phyloP scores from a whole-genome alignment of 169 alveolate genomes.

The Cryptosporidium canis region DNA sequence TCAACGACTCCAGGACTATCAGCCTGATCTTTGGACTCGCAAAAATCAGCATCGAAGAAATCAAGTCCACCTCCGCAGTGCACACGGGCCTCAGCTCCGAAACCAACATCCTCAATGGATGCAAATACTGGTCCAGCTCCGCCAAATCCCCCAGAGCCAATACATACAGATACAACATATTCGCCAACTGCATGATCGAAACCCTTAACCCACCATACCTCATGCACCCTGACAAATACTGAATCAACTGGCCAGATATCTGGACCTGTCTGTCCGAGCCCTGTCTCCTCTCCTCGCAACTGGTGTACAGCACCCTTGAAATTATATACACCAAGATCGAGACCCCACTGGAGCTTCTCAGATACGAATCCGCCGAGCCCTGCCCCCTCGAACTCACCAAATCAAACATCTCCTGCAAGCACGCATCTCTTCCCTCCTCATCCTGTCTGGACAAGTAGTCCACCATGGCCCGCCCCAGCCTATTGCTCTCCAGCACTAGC shows the following conservation, averaged over 20 bases:
- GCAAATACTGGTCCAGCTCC: constrained; percentile 6
- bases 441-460: background rate
- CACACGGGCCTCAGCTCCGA: background rate
- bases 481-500: background rate
- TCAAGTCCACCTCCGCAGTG: constrained; percentile 22
- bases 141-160: constrained; percentile 30
- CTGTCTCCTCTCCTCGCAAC: background rate
- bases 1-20: background rate
- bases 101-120: constrained; percentile 2
- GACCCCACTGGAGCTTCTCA: constrained; percentile 2
- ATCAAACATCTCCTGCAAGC: background rate
- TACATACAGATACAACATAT: constrained; percentile 32
- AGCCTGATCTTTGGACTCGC: constrained; percentile 16
- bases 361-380: background rate
- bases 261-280: constrained; percentile 1
- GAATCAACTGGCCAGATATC: constrained; percentile 3
- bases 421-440: background rate
- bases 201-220: background rate
- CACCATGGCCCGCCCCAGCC: background rate
- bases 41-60: constrained; percentile 48
- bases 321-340: constrained; percentile 36
- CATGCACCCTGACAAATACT: background rate
- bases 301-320: constrained; percentile 11
- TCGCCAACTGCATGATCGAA: background rate
- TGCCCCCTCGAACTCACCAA: background rate